These are phyloP conservation scores for Ceratorhiza oryzae-sativae DNA, from an alignment of 1,284 basidiomycete species.

Conservation along the genomic window DNA sequence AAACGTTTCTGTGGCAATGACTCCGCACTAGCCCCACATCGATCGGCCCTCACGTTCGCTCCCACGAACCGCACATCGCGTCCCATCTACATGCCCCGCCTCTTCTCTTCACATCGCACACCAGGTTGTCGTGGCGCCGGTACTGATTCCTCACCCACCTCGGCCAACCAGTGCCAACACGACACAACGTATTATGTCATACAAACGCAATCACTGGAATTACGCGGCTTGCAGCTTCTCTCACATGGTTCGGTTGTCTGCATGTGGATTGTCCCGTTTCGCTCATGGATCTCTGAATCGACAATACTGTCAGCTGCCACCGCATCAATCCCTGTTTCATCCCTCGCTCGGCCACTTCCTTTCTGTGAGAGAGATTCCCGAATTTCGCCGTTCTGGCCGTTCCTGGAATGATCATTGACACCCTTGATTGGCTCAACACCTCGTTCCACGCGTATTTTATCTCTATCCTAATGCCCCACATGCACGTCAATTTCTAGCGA, in stretches of 20 bases:
- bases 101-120: conserved; percentile 10
- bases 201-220: conserved; percentile 10
- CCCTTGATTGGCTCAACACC: conserved; percentile 28
- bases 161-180: background rate
- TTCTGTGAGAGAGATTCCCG: background rate
- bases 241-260: background rate
- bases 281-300: conserved; percentile 6
- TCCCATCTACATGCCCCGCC: background rate
- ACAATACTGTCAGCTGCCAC: background rate
- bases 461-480: conserved; percentile 12
- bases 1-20: too few relatives aligned
- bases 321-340: conserved; percentile 27
- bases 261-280: background rate
- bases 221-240: background rate
- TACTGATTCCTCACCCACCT: background rate
- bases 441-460: conserved; percentile 22
- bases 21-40: background rate
- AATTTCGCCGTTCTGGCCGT: conserved; percentile 24
- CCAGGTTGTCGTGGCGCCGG: conserved; percentile 3
- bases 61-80: background rate
- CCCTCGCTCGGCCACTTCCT: conserved; percentile 13
- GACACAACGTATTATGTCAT: conserved; percentile 9
- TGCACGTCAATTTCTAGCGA: background rate
- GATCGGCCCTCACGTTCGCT: background rate
- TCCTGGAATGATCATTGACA: conserved; percentile 25